phyloP scores from a whole-genome alignment of 2,329 filamentous ascomycete genomes.

The Fusarium sp. region DNA sequence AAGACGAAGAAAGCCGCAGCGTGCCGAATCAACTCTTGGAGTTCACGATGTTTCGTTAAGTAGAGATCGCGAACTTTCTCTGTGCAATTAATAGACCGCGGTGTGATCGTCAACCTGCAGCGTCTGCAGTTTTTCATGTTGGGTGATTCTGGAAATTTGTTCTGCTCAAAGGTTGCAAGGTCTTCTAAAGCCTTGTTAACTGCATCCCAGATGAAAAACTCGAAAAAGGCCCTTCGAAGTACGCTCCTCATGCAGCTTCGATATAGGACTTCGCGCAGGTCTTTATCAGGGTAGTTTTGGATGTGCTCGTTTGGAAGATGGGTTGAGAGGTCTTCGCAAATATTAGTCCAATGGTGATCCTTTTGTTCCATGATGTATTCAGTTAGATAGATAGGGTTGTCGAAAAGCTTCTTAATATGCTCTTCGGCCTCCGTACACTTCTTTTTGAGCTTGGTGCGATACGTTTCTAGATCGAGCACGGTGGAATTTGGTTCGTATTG shows the following conservation, averaged over 20 bases:
- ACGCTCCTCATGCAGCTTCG: conserved; percentile 31
- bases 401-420: conserved; percentile 33
- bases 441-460: not conserved
- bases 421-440: conserved; percentile 28
- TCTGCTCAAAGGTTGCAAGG: not conserved
- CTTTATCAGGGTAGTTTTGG: conserved; percentile 9
- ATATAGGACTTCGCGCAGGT: conserved; percentile 14
- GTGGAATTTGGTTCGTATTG: conserved; percentile 29
- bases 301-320: not conserved
- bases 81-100: not conserved
- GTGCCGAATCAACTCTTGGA: conserved; percentile 24
- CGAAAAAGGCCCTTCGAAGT: conserved; percentile 38
- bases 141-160: not conserved
- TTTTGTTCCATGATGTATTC: conserved; percentile 35
- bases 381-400: conserved; percentile 39
- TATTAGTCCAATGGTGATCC: conserved; percentile 42
- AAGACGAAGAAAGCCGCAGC: conserved; percentile 36
- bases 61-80: not conserved
- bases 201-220: conserved; percentile 35
- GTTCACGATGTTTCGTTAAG: not conserved
- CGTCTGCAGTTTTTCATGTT: not conserved
- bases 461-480: not conserved
- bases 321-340: conserved; percentile 2
- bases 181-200: not conserved
- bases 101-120: not conserved